Base-by-base conservation (phyloP, 257 asterid species). In the Jasminum sambac region DNA sequence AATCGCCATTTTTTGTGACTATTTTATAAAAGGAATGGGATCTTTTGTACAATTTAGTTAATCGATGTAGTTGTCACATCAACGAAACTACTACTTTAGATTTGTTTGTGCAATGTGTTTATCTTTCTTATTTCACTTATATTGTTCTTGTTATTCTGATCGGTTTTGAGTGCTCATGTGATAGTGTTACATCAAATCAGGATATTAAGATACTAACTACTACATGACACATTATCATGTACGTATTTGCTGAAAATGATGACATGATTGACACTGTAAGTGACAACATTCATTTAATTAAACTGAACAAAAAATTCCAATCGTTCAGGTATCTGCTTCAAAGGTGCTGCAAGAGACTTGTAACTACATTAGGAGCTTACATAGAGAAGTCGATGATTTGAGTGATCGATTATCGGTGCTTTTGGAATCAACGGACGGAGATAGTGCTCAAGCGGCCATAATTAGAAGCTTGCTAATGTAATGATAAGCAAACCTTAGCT, bases 261-360 rank as follows among this genome's bases (percentile, higher is more conserved):
- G 36, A 30, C 36, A 30, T 4, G n/a, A n/a, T n/a, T n/a, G n/a
- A n/a, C n/a, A n/a, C n/a, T n/a, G n/a, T n/a, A n/a, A n/a, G n/a
- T n/a, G n/a, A n/a, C n/a, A n/a, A n/a, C n/a, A n/a, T n/a, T n/a
- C n/a, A n/a, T n/a, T n/a, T n/a, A n/a, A n/a, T n/a, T n/a, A n/a
- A 46, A 7, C 3, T 46, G 6, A 46, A 46, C 11, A 23, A 16
- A 48, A 16, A 48, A 48, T n/a, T 48, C 58, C 9, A n/a, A 10
- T n/a, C 58, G 7, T 2, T 34, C 38, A 84, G 89, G 89, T 70
- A 5, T 80, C 89, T 11, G 87, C 89, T 13, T 78, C 89, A 11
- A 84, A 79, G 77, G 85, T 84, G 30, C 52, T 84, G 82, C 87
- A 84, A 52, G 89, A 84, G 72, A 84, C 89, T 26, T 84, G 89